Evolutionary conservation across 2,329 filamentous ascomycete genomes (phyloP).

Genomic region (Cladosporium sp.): DNA sequence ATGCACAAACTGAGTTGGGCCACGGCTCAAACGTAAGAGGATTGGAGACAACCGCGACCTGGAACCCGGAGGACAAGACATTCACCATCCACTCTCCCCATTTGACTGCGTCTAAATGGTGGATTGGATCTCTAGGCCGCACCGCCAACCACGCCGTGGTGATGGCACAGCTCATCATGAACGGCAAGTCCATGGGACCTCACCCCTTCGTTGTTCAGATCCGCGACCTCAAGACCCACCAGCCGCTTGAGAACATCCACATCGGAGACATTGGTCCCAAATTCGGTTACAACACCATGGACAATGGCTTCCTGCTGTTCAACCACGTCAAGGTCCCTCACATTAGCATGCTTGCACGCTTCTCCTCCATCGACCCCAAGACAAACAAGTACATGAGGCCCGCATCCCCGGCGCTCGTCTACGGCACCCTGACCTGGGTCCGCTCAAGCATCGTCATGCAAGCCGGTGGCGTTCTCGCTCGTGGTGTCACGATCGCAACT

Average conservation of each 20-base stretch:
- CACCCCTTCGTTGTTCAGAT: slow-evolving; percentile 77
- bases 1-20: slow-evolving; percentile 75
- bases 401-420: slow-evolving; percentile 62
- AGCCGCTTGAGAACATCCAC: slow-evolving; percentile 63
- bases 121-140: slow-evolving; percentile 73
- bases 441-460: slow-evolving; percentile 70
- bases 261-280: slow-evolving; percentile 79
- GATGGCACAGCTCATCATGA: slow-evolving; percentile 69
- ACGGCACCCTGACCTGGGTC: slow-evolving; percentile 72
- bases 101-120: slow-evolving; percentile 76
- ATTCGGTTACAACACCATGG: slow-evolving; percentile 56
- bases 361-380: slow-evolving; percentile 62
- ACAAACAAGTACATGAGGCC: slow-evolving; percentile 65
- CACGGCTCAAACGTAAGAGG: slow-evolving; percentile 74
- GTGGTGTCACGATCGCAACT: slow-evolving; percentile 72
- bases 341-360: slow-evolving; percentile 67
- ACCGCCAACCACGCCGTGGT: slow-evolving; percentile 74
- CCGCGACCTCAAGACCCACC: slow-evolving; percentile 63
- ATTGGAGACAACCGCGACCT: slow-evolving; percentile 67
- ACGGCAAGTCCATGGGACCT: slow-evolving; percentile 64
- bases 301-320: slow-evolving; percentile 74
- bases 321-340: slow-evolving; percentile 73
- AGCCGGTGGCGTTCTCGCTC: slow-evolving; percentile 65
- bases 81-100: slow-evolving; percentile 70
- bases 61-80: slow-evolving; percentile 68